These are phyloP conservation scores for Aureobasidium subglaciale DNA, from an alignment of 2,329 filamentous ascomycete species.

Conservation along the genomic window DNA sequence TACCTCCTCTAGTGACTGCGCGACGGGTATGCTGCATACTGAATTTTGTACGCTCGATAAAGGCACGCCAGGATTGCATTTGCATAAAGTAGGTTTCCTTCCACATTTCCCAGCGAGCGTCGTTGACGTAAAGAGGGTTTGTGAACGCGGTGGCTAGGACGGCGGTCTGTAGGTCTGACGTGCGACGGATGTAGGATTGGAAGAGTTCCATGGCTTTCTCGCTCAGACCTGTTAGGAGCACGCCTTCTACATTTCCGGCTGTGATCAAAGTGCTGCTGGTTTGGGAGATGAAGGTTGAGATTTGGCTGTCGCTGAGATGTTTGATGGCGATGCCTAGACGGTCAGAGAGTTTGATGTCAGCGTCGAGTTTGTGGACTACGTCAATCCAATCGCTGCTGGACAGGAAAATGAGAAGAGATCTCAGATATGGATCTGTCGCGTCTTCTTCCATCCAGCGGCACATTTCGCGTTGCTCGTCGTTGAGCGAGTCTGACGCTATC, in stretches of 20 bases:
- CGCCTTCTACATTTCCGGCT: conserved; percentile 67
- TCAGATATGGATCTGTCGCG: conserved; percentile 68
- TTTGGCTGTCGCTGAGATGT: conserved; percentile 55
- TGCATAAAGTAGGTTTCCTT: conserved; percentile 66
- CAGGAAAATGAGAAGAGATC: conserved; percentile 71
- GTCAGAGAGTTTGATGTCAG: conserved; percentile 63
- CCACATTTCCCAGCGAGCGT: conserved; percentile 68
- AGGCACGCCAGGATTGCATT: conserved; percentile 63
- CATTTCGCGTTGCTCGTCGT: conserved; percentile 53
- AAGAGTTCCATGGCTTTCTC: conserved; percentile 67
- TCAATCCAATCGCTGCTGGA: conserved; percentile 63
- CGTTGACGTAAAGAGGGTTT: conserved; percentile 68
- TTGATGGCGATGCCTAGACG: conserved; percentile 65
- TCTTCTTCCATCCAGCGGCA: conserved; percentile 57
- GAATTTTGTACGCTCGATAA: conserved; percentile 69
- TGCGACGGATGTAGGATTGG: conserved; percentile 67
- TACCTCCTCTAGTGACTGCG: conserved; percentile 56
- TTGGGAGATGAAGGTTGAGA: conserved; percentile 37
- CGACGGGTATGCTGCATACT: conserved; percentile 68
- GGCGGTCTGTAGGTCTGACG: conserved; percentile 71
- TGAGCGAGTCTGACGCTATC: conserved; percentile 43
- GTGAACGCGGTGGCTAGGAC: conserved; percentile 68
- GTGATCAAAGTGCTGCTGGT: conserved; percentile 55
- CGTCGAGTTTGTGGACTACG: conserved; percentile 58
- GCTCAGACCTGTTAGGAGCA: conserved; percentile 70